These are phyloP conservation scores for Trichosporon faecale DNA, from an alignment of 1,284 basidiomycete genomes.

Conservation along the genomic window DNA sequence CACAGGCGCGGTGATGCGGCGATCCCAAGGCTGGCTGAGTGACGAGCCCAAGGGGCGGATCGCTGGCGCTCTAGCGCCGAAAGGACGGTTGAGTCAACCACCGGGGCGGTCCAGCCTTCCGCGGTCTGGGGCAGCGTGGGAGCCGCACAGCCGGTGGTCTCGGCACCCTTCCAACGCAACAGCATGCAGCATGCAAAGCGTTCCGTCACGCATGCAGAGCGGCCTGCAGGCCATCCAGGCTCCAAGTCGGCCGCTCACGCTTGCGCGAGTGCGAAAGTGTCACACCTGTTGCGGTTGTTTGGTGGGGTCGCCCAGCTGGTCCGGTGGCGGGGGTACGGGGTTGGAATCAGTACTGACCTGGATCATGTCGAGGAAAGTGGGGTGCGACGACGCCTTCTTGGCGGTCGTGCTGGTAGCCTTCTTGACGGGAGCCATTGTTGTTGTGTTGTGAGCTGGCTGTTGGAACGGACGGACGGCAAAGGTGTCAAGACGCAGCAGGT, in stretches of 20 bases:
- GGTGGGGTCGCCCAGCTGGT: not conserved
- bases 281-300: not conserved
- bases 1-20: not conserved
- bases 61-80: not conserved
- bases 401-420: constrained; percentile 24
- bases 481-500: not conserved
- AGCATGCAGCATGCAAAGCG: not conserved
- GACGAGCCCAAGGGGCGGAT: not conserved
- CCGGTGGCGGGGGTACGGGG: constrained; percentile 12
- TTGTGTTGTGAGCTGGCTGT: constrained; percentile 9
- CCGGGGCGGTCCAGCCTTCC: not conserved
- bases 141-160: not conserved
- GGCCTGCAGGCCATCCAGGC: not conserved
- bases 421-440: constrained; percentile 41
- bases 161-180: not conserved
- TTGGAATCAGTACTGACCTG: constrained; percentile 43
- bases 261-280: not conserved
- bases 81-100: constrained; percentile 9
- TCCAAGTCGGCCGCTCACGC: not conserved
- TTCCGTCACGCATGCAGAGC: not conserved
- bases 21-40: not conserved
- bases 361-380: constrained; percentile 53
- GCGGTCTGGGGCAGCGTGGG: constrained; percentile 3
- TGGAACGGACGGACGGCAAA: not conserved
- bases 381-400: constrained; percentile 48